phyloP scores from a whole-genome alignment of 73 alveolate genomes.

The Paramecium bursaria region DNA sequence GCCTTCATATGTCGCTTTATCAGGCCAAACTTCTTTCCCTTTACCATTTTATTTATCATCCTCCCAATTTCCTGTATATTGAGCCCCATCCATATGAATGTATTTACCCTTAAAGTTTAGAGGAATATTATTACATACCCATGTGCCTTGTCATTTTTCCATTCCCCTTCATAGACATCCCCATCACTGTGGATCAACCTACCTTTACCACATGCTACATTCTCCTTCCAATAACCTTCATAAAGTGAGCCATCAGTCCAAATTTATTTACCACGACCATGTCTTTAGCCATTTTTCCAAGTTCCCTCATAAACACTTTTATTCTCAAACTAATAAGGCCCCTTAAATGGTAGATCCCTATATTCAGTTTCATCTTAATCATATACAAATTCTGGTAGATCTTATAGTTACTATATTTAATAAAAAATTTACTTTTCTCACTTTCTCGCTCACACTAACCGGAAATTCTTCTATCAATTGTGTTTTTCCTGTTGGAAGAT shows the following conservation, averaged over 20 bases:
- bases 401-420: background rate
- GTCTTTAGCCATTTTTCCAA: slow-evolving; percentile 68
- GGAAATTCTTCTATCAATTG: slow-evolving; percentile 23
- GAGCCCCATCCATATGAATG: slow-evolving; percentile 71
- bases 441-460: slow-evolving; percentile 3
- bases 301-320: slow-evolving; percentile 54
- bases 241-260: slow-evolving; percentile 76
- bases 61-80: slow-evolving; percentile 69
- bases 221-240: slow-evolving; percentile 71
- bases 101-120: slow-evolving; percentile 51
- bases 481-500: background rate
- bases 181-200: slow-evolving; percentile 66
- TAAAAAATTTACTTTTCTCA: background rate
- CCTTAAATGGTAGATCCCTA: background rate
- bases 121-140: slow-evolving; percentile 69
- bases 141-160: slow-evolving; percentile 75
- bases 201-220: slow-evolving; percentile 72
- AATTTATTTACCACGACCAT: slow-evolving; percentile 82
- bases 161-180: slow-evolving; percentile 74
- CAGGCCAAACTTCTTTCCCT: slow-evolving; percentile 72
- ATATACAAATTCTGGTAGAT: background rate
- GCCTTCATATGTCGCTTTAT: slow-evolving; percentile 73
- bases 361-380: slow-evolving; percentile 3
- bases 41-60: slow-evolving; percentile 71
- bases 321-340: background rate